Base-by-base conservation (phyloP, 208 protist genomes). In the Trypanosoma melophagium region DNA sequence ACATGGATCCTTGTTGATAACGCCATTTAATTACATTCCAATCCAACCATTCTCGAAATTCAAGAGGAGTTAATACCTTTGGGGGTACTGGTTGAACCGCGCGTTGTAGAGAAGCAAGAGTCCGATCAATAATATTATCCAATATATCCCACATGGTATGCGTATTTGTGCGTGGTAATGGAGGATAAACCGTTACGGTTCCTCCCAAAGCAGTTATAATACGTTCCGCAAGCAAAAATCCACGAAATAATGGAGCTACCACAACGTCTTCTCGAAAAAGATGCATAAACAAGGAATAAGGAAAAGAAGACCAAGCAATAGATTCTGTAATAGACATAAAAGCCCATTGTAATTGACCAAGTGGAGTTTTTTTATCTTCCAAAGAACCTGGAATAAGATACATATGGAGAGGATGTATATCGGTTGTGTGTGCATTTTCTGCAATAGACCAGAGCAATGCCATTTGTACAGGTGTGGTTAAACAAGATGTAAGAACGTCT, bases 261-360 rank as follows among this genome's bases (percentile, higher is more conserved):
- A 99, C 92, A 8, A 99, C 76, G 79, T 99, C 98, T 67, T 95
- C 84, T 53, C 90, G 87, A 68, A 96, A 97, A 56, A 97, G 73
- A 41, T 83, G 80, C 12, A 84, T 82, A 76, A 92, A 97, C 16
- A 85, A 71, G 17, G 80, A 22, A 19, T 87, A 79, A 14, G 92
- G 87, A 16, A 98, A 73, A 4, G 95, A 85, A 42, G 93, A 98
- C 98, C 98, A 99, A 21, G 98, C 98, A 59, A 99, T 99, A 22
- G 97, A 98, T 76, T 99, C 99, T 0, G 97, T 99, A 44, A 99
- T 90, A 16, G 96, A 96, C 8, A 98, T 98, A 66, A 99, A 99
- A 58, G 99, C 99, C 98, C 98, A 99, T 77, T 99, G 98, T 22
- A 99, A 83, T 55, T 99, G 97, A 1, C 98, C 98, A 8, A 99